Base-by-base conservation (phyloP, 1,139 yeast species). In the Pichia sp. region DNA sequence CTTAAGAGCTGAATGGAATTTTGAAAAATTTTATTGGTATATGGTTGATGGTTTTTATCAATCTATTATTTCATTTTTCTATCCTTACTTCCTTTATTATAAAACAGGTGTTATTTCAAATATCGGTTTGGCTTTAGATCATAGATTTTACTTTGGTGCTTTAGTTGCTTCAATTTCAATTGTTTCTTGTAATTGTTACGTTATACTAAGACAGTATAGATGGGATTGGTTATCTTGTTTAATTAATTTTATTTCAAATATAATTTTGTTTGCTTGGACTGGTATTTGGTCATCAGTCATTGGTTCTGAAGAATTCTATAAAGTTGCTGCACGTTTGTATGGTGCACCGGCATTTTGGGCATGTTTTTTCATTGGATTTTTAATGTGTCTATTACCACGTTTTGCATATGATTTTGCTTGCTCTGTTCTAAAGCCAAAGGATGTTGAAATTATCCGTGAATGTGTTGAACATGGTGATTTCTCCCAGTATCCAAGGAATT, bases 171-270 rank as follows among this genome's bases (percentile, higher is more conserved):
- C 86, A 33, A 84, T 90, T 57, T 78, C 95, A 4, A 87, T 86
- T 53, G 71, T 85, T 50, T 72, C 95, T 9, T 88, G 96, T 68
- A 87, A 92, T 65, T 58, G 80, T 11, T 90, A 85, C 69, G 82
- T 92, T 46, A 63, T 88, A 60, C 67, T 85, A 57, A 95, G 89
- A 64, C 95, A 88, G 67, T 81, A 81, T 63, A 76, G 95, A 62
- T 92, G 98, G 98, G 98, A 92, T 68, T 88, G 95, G 95, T 70
- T 88, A 48, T 79, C 90, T 4, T 58, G 75, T 26, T 62, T 86
- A 47, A 75, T 87, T 60, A 78, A 80, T 50, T 69, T 70, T 8
- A 61, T 90, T 40, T 86, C 96, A 7, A 76, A 81, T 49, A 61
- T 89, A 51, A 61, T 89, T 44, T 73, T 88, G 44, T 86, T 80